Evolutionary conservation across 225 moss, liverwort and hornwort species (phyloP).

Genomic region (Pseudisothecium myosuroides): DNA sequence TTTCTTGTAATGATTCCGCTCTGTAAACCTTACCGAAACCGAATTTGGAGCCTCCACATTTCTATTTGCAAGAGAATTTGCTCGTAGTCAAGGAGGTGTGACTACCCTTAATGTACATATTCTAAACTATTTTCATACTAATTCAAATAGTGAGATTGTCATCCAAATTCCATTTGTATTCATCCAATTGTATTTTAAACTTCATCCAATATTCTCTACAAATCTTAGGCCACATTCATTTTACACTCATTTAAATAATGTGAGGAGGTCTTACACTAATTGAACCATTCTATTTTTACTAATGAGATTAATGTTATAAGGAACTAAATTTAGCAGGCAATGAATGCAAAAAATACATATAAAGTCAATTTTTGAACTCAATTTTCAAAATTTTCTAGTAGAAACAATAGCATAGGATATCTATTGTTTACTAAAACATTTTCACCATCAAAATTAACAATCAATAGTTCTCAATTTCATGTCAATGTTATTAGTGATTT

Average conservation of each 20-base stretch:
- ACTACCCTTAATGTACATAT: no score
- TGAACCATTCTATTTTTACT: no score
- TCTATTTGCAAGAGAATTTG: no score
- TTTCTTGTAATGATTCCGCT: no score
- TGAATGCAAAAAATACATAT: no score
- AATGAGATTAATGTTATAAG: not conserved
- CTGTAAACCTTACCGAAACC: no score
- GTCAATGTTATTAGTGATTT: fast-evolving
- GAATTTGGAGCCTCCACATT: no score
- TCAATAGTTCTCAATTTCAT: not conserved
- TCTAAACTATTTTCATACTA: not conserved
- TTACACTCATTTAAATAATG: not conserved
- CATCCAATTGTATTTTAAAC: not conserved
- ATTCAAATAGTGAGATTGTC: not conserved
- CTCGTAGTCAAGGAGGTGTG: no score
- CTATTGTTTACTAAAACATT: not conserved
- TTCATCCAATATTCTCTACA: not conserved
- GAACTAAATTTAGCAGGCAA: no score
- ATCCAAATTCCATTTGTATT: not conserved
- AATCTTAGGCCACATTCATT: not conserved
- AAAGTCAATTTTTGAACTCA: not conserved
- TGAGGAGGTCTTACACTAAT: no score
- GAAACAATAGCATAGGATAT: not conserved
- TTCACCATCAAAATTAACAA: no score
- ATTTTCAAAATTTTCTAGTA: not conserved